A percentile compares a stretch with the other conserved stretches of the same genome.
Conservation (phyloP, 2,329 filamentous ascomycete genomes). For the Apiospora phragmitis region DNA sequence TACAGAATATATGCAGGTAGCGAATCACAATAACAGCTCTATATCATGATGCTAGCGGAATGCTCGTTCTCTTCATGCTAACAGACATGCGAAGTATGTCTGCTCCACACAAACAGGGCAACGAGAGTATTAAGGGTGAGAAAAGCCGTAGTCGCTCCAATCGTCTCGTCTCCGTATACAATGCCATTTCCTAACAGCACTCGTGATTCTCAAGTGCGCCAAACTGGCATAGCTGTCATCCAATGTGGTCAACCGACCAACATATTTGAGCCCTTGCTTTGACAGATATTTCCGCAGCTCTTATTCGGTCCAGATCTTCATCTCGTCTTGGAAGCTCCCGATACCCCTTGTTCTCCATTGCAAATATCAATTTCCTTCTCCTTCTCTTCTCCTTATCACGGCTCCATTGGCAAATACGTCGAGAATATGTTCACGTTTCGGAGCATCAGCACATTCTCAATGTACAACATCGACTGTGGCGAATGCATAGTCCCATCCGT, state of each 20-base stretch:
- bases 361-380: neutral
- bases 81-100: neutral
- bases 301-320: neutral
- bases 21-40: neutral
- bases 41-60: neutral
- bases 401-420: neutral
- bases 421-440: neutral
- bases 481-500: neutral
- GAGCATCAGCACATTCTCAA: neutral
- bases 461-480: neutral
- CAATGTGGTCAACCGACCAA: neutral
- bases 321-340: neutral
- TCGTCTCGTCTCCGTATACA: neutral
- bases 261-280: neutral
- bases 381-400: neutral
- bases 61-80: neutral
- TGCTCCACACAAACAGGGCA: neutral
- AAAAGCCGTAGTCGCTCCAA: neutral
- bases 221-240: neutral
- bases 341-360: neutral
- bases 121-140: neutral
- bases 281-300: neutral
- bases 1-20: neutral
- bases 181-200: neutral
- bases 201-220: neutral